Evolutionary conservation across 352 stramenopile genomes (phyloP), one percentile per base, ranked within the genome.

Genomic region (Pythium monospermum): DNA sequence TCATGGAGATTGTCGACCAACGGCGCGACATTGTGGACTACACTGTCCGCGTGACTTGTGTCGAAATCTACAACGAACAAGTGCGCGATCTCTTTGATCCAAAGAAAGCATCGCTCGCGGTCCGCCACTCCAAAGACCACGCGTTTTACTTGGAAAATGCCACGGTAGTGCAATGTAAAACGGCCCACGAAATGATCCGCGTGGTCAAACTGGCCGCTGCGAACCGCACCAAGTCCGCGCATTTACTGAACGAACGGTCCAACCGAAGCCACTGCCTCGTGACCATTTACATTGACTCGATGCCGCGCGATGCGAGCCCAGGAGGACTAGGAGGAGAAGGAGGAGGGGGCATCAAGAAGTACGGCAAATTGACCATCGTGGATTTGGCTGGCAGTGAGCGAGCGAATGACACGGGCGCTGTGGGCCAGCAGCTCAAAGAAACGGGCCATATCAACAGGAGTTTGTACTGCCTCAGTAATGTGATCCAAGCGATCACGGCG

Each of bases 381-480:
- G 79, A 90, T 59, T 47, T 90, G 23, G 79, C 79, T 8, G 79
- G 76, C 0, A 90, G 79, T 37, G 79, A 90, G 37, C 76, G 76
- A 3, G 79, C 48, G 19, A 80, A 73, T 18, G 76, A 88, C 45
- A 85, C 79, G 3, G 71, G 77, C 2, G 76, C 68, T 0, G 70
- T 78, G 2, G 79, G 76, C 7, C 58, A 63, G 26, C 79, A 88
- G 50, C 71, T 91, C 37, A 79, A 78, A 18, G 79, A 91, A 52
- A 86, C 76, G 0, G 77, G 73, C 3, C 71, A 87, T 49, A 91
- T 88, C 57, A 91, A 91, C 56, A 84, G 82, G 54, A 91, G 79
- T 47, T 63, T 91, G 22, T 78, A 87, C 53, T 87, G 75, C 50
- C 70, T 91, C 1, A 87, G 69, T 45, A 67, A 91, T 13, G 79